Evolutionary conservation across 371 early-diverging fungal genomes (phyloP).

Genomic region (Mucor sp.): DNA sequence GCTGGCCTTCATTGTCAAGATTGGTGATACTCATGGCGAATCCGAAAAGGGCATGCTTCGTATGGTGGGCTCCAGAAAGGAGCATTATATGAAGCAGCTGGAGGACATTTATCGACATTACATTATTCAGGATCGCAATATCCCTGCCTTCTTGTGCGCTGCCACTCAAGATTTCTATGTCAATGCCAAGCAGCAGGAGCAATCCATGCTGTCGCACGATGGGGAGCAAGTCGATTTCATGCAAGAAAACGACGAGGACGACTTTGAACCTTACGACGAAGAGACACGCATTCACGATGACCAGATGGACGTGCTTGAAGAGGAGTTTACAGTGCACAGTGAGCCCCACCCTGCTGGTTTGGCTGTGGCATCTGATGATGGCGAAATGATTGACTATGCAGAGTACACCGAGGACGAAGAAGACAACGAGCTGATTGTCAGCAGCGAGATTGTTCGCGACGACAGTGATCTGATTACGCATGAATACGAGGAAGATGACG

Average conservation of each 20-base stretch:
- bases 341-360: not conserved
- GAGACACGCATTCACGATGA: not conserved
- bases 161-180: slow-evolving; percentile 61
- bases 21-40: slow-evolving; percentile 54
- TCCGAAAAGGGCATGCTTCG: slow-evolving; percentile 43
- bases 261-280: not conserved
- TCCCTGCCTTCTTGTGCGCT: slow-evolving; percentile 80
- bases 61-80: slow-evolving; percentile 64
- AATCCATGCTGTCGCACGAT: not conserved
- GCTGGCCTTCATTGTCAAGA: slow-evolving; percentile 67
- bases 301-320: not conserved
- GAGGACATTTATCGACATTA: slow-evolving; percentile 61
- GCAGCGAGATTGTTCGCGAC: not conserved
- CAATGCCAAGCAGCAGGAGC: not conserved
- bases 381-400: not conserved
- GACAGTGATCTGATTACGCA: not conserved
- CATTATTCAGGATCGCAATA: slow-evolving; percentile 65
- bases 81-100: slow-evolving; percentile 55
- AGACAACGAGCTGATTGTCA: not conserved
- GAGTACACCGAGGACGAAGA: not conserved
- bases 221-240: not conserved
- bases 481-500: not conserved
- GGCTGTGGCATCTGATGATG: not conserved
- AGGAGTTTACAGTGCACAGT: not conserved
- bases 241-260: not conserved